Evolutionary conservation across 1,284 basidiomycete species (phyloP).

Genomic region (Ustilago lituana): DNA sequence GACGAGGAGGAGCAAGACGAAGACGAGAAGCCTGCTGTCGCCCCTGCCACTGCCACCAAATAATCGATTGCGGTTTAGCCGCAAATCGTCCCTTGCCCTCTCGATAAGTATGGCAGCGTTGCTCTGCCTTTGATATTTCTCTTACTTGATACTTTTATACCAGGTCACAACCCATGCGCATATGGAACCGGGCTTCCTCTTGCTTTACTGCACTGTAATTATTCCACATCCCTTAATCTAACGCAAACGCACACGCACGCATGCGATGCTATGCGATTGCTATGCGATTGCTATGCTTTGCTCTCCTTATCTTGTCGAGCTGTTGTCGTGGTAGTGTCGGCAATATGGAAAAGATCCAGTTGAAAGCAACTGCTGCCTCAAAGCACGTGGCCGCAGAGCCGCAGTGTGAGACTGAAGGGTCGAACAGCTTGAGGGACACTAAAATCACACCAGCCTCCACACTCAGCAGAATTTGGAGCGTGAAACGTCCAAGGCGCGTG

Average conservation of each 20-base stretch:
- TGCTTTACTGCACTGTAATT: background rate
- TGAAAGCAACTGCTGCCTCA: too few relatives aligned
- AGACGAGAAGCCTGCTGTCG: slow-evolving; percentile 11
- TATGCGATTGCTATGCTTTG: too few relatives aligned
- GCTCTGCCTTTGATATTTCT: slow-evolving; percentile 1
- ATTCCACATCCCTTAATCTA: too few relatives aligned
- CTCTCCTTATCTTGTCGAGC: too few relatives aligned
- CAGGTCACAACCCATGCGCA: slow-evolving; percentile 19
- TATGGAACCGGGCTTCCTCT: slow-evolving; percentile 1
- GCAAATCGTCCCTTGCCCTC: too few relatives aligned
- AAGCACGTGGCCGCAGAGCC: too few relatives aligned
- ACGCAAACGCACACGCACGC: too few relatives aligned
- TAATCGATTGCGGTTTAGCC: too few relatives aligned
- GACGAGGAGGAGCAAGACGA: slow-evolving; percentile 35
- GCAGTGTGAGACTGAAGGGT: background rate
- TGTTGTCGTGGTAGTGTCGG: too few relatives aligned
- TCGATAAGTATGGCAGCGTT: background rate
- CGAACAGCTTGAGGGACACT: background rate
- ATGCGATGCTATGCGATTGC: too few relatives aligned
- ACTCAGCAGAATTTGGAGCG: slow-evolving; percentile 5
- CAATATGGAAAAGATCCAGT: too few relatives aligned
- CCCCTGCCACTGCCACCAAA: background rate
- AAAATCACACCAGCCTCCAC: slow-evolving; percentile 10
- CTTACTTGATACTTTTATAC: slow-evolving; percentile 5
- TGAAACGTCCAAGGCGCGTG: slow-evolving; percentile 1